A percentile compares a stretch with the other conserved stretches of the same genome.
phyloP scores from a whole-genome alignment of 306 rosid genomes.

The cucumber (Cucumis sativus) region DNA sequence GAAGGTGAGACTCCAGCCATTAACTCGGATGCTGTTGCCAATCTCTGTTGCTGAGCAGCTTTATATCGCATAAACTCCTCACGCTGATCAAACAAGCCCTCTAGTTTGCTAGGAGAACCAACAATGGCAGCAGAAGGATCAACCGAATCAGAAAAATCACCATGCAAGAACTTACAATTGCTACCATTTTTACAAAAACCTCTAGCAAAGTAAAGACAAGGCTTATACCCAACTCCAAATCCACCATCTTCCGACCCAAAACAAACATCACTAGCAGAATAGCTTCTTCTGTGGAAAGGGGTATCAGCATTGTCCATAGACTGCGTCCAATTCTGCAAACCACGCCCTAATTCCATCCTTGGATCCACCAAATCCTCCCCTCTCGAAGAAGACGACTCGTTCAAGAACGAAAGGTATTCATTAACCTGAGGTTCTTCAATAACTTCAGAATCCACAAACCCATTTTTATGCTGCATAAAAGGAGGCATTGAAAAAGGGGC shows the following conservation, averaged over 20 bases:
- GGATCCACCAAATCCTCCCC: constrained; percentile 57
- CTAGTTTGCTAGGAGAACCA: constrained; percentile 61
- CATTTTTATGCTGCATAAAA: constrained; percentile 24
- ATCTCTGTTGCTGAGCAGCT: constrained; percentile 46
- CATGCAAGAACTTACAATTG: constrained; percentile 78
- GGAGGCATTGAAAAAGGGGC: constrained; percentile 24
- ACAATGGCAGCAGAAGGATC: constrained; percentile 38
- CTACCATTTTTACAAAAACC: constrained; percentile 88
- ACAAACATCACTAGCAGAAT: constrained; percentile 67
- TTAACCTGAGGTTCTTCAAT: constrained; percentile 61
- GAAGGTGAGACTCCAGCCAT: constrained; percentile 52
- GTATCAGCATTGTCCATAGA: constrained; percentile 47
- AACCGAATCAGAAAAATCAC: constrained; percentile 38
- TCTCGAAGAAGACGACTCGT: constrained; percentile 37
- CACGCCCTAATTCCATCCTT: constrained; percentile 31
- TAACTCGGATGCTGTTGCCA: constrained; percentile 45
- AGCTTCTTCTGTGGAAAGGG: constrained; percentile 67
- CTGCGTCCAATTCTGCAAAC: constrained; percentile 43
- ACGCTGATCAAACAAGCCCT: constrained; percentile 45
- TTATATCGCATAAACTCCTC: constrained; percentile 67
- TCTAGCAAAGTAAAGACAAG: constrained; percentile 81
- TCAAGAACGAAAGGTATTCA: constrained; percentile 65
- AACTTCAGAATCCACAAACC: constrained; percentile 22
- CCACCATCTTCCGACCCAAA: constrained; percentile 55
- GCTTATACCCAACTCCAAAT: constrained; percentile 50